Evolutionary conservation across 306 rosid species (phyloP).

Genomic region (Styphnolobium japonicum): DNA sequence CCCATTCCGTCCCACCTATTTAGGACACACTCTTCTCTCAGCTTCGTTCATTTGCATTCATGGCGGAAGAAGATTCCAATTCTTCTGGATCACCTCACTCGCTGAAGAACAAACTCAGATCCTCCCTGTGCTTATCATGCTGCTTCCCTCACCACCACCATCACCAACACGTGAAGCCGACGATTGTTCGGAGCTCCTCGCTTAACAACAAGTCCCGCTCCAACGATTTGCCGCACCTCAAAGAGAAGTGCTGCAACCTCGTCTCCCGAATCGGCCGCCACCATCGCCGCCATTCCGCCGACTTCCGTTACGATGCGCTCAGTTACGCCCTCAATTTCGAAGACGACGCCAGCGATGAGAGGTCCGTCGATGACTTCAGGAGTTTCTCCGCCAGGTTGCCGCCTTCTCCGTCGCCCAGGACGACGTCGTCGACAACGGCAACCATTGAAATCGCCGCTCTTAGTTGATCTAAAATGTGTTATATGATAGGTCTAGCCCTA

Average conservation of each 20-base stretch:
- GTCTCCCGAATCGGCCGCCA: slow-evolving; percentile 50
- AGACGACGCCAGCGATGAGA: slow-evolving; percentile 37
- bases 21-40: not conserved
- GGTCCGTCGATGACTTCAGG: slow-evolving; percentile 28
- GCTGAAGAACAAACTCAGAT: slow-evolving; percentile 39
- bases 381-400: slow-evolving; percentile 64
- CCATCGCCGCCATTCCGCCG: slow-evolving; percentile 65
- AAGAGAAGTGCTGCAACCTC: slow-evolving; percentile 47
- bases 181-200: slow-evolving; percentile 39
- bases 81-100: slow-evolving; percentile 35
- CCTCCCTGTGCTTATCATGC: slow-evolving; percentile 43
- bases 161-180: slow-evolving; percentile 24
- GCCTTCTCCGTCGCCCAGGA: slow-evolving; percentile 17
- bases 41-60: not conserved
- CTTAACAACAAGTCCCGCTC: slow-evolving; percentile 33
- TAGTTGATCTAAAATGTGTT: slow-evolving; percentile 15
- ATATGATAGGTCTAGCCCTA: not conserved
- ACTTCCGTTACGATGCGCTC: slow-evolving; percentile 64
- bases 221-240: slow-evolving; percentile 36
- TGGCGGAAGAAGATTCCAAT: slow-evolving; percentile 33
- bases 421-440: not conserved
- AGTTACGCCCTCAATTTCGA: slow-evolving; percentile 75
- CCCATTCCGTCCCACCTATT: slow-evolving; percentile 1
- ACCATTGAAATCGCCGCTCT: not conserved
- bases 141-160: slow-evolving; percentile 35